phyloP scores from a whole-genome alignment of 2,329 filamentous ascomycete genomes.

The Fulvia fulva region DNA sequence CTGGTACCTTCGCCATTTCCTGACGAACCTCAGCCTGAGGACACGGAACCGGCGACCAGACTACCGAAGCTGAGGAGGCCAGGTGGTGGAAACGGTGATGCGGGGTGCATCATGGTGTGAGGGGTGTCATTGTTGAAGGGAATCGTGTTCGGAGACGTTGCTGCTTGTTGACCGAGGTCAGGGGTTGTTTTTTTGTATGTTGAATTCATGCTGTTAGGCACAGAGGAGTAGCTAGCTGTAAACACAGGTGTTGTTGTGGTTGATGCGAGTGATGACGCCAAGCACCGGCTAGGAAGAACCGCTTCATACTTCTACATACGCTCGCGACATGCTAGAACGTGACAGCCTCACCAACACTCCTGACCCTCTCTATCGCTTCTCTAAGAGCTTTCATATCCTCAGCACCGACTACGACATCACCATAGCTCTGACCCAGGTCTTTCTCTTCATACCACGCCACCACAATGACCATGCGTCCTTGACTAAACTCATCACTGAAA shows the following conservation, averaged over 20 bases:
- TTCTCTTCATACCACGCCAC: slow-evolving; percentile 9
- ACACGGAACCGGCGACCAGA: not conserved
- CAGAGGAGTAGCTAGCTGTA: not conserved
- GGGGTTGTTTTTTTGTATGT: too few species aligned
- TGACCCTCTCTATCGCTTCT: not conserved
- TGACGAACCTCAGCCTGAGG: too few species aligned
- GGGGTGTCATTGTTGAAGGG: not conserved
- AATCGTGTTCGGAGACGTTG: not conserved
- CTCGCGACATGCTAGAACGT: not conserved
- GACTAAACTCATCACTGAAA: not conserved
- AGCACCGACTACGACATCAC: slow-evolving; percentile 4
- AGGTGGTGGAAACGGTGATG: not conserved
- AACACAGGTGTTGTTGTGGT: not conserved
- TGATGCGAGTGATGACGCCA: not conserved
- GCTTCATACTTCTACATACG: not conserved
- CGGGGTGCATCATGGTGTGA: not conserved
- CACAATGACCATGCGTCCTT: slow-evolving; percentile 5
- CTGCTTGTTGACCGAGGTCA: too few species aligned
- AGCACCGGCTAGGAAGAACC: not conserved
- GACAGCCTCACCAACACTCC: slow-evolving; percentile 1
- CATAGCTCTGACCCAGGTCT: not conserved
- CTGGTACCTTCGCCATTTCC: too few species aligned
- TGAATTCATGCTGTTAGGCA: too few species aligned
- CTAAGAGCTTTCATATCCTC: not conserved
- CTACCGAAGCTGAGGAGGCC: not conserved